These are phyloP conservation scores for Quercus suber DNA, from an alignment of 306 rosid species.

Conservation along the genomic window DNA sequence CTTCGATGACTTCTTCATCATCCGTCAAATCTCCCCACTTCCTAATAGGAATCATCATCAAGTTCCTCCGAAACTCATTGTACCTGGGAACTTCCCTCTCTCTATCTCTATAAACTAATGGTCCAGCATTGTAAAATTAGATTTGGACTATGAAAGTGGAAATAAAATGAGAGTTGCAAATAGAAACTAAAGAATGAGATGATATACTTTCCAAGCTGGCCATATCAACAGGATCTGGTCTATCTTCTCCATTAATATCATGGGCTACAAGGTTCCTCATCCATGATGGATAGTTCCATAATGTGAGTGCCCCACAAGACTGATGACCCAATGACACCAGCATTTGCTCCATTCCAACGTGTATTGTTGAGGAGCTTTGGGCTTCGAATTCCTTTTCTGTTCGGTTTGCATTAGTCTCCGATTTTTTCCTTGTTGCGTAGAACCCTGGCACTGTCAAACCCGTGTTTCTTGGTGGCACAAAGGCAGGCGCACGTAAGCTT, in stretches of 20 bases:
- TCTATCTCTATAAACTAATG: constrained; percentile 65
- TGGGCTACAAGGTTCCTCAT: constrained; percentile 64
- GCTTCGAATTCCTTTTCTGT: too few relatives aligned
- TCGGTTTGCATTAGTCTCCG: too few relatives aligned
- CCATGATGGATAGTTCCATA: constrained; percentile 78
- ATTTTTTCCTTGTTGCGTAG: too few relatives aligned
- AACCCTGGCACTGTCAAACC: too few relatives aligned
- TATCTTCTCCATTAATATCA: constrained; percentile 62
- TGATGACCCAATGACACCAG: constrained; percentile 78
- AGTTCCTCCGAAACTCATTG: constrained; percentile 65
- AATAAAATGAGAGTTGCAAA: background rate
- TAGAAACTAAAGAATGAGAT: background rate
- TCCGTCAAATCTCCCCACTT: constrained; percentile 73
- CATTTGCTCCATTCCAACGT: constrained; percentile 56
- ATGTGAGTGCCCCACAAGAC: constrained; percentile 51
- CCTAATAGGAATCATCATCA: constrained; percentile 61
- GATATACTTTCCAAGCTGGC: constrained; percentile 64
- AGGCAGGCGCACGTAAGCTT: too few relatives aligned
- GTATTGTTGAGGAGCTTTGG: too few relatives aligned
- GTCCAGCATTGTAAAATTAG: constrained; percentile 12
- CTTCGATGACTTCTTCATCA: constrained; percentile 45
- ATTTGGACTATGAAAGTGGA: background rate
- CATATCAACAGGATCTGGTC: constrained; percentile 68
- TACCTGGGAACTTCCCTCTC: constrained; percentile 71
- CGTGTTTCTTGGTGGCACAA: too few relatives aligned